Conservation (phyloP, 495 filamentous ascomycete genomes). For the Lentithecium fluviatile region DNA sequence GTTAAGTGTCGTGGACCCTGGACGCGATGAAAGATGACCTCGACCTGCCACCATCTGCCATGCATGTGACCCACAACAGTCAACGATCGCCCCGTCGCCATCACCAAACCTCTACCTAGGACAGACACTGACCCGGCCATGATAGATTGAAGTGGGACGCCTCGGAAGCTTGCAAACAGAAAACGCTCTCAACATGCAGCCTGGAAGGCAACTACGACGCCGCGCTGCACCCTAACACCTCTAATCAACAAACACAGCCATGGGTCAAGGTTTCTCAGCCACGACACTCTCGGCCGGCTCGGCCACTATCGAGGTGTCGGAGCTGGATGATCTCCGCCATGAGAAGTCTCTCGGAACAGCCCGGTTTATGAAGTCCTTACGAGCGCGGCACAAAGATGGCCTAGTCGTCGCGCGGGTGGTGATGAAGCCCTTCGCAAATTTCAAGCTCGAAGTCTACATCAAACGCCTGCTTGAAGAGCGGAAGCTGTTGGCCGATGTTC, state of each 20-base stretch:
- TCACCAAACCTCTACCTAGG: not conserved
- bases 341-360: constrained; percentile 90
- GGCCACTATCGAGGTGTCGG: constrained; percentile 88
- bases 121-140: no score
- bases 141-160: no score
- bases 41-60: not conserved
- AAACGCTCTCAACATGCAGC: constrained; percentile 18
- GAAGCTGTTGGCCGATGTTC: constrained; percentile 72
- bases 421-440: constrained; percentile 78
- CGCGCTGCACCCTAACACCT: not conserved
- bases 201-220: constrained; percentile 23
- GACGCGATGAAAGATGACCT: constrained; percentile 26
- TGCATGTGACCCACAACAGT: no score
- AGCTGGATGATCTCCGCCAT: constrained; percentile 83
- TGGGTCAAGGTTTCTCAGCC: constrained; percentile 97
- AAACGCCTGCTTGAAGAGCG: constrained; percentile 76
- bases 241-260: constrained; percentile 45
- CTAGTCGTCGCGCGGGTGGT: constrained; percentile 90
- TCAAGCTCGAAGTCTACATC: constrained; percentile 76
- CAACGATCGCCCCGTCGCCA: not conserved
- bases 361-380: constrained; percentile 96
- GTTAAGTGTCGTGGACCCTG: constrained; percentile 5
- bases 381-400: constrained; percentile 84
- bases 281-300: constrained; percentile 85
- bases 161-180: not conserved